phyloP scores from a whole-genome alignment of 164 flowering plant genomes.

The Warburgia ugandensis region DNA sequence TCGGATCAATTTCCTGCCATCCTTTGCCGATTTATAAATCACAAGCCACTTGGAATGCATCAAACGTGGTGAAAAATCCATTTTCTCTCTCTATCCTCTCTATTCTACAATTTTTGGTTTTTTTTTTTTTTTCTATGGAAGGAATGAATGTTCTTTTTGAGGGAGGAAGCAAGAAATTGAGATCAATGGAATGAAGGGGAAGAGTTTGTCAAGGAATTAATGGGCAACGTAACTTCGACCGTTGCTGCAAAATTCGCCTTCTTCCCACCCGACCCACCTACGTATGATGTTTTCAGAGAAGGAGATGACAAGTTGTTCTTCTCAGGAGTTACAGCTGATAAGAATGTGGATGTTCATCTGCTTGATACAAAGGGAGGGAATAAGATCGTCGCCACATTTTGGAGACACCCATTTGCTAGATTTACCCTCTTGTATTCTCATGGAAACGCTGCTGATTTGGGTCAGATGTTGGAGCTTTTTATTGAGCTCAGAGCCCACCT shows the following conservation, averaged over 20 bases:
- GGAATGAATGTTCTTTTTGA: no score
- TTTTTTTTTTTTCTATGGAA: neutral
- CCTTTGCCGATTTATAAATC: constrained; percentile 3
- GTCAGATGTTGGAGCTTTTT: constrained; percentile 92
- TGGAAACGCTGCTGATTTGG: constrained; percentile 96
- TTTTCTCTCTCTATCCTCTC: neutral
- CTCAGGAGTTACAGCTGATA: constrained; percentile 61
- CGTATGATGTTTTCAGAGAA: constrained; percentile 62
- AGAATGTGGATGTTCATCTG: constrained; percentile 67
- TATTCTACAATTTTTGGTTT: neutral
- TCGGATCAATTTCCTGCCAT: constrained; percentile 45
- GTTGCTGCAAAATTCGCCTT: constrained; percentile 92
- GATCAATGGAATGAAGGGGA: neutral
- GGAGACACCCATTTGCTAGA: constrained; percentile 81
- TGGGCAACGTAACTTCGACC: constrained; percentile 84
- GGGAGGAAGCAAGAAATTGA: neutral
- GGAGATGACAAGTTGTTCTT: constrained; percentile 47
- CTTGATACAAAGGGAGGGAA: constrained; percentile 73
- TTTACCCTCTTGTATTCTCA: constrained; percentile 85
- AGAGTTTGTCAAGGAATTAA: constrained; percentile 12
- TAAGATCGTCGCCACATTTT: constrained; percentile 77
- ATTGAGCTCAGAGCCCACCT: constrained; percentile 92
- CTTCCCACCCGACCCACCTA: constrained; percentile 95
- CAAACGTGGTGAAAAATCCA: neutral
- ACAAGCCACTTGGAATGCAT: constrained; percentile 12